phyloP scores from a whole-genome alignment of 768 basidiomycete genomes.

The Russula earlei region DNA sequence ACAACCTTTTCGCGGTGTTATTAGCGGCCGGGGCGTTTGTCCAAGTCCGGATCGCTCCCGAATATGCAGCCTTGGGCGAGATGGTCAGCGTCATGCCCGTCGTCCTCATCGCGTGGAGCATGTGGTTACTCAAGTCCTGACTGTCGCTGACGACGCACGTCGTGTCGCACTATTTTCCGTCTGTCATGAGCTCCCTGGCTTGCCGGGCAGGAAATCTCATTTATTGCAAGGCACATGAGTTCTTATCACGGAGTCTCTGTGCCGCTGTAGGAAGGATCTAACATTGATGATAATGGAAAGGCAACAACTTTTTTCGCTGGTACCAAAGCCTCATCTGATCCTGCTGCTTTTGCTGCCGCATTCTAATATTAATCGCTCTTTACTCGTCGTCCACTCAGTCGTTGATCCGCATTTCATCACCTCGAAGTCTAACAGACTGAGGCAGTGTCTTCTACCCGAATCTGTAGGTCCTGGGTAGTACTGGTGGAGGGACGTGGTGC shows the following conservation, averaged over 20 bases:
- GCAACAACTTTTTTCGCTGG: too few species aligned
- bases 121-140: conserved; percentile 17
- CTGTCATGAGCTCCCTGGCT: background rate
- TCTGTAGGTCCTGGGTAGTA: too few species aligned
- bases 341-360: too few species aligned
- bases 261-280: too few species aligned
- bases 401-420: too few species aligned
- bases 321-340: too few species aligned
- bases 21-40: conserved; percentile 43
- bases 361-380: too few species aligned
- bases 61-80: conserved; percentile 37
- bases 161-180: background rate
- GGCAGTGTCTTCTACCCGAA: too few species aligned
- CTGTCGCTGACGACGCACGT: background rate
- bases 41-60: conserved; percentile 30
- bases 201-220: background rate
- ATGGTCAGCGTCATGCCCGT: conserved; percentile 36
- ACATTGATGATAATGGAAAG: too few species aligned
- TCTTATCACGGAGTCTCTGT: background rate
- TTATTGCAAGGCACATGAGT: background rate
- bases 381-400: too few species aligned
- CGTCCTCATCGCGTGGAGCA: conserved; percentile 27
- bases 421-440: too few species aligned
- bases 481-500: too few species aligned
- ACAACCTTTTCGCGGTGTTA: conserved; percentile 38